Evolutionary conservation across 1,139 yeast genomes (phyloP), one percentile per base, ranked within the genome.

Genomic region (Taphrina confusa): DNA sequence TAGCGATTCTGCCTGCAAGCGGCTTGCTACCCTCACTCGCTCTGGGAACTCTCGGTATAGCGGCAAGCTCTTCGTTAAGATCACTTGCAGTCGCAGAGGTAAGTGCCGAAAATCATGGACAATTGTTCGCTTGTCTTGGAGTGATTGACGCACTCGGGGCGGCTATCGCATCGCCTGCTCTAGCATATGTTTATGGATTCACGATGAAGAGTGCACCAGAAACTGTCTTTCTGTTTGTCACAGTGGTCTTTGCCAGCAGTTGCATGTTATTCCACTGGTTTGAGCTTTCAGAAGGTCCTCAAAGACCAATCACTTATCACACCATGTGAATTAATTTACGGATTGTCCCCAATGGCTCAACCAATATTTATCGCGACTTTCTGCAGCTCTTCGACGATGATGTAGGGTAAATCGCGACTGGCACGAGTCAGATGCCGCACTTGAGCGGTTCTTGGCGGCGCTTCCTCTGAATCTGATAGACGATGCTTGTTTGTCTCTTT

Each of bases 371-470:
- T 37, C 20, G 42, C 42, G n/a, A 37, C 6, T 18, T n/a, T 5
- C 8, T 37, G 42, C 22, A 37, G 42, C 25, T 45, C 50, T 30
- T 45, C 50, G 20, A 30, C 30, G 25, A 45, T 30, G 16, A 45
- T 45, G 36, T 45, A 45, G 16, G 50, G 30, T 8, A 45, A 12
- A 16, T 45, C 36, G 34, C 16, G 34, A 14, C 12, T 30, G 2
- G 50, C 34, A 2, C 50, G 36, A 12, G 14, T 45, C 18, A 30
- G 25, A 9, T 45, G 31, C 20, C 31, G 28, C 20, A 30, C 36
- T 14, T 23, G 16, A 8, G 25, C 25, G 6, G n/a, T 8, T 14
- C 14, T 28, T 9, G 37, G 50, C 22, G 6, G 8, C 5, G 5
- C 37, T 25, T 6, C 28, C 33, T 8, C 33, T 9, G 12, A 12